A percentile compares a stretch with the other conserved stretches of the same genome.
phyloP scores from a whole-genome alignment of 164 flowering plant species.

The Kalanchoe fedtschenkoi region DNA sequence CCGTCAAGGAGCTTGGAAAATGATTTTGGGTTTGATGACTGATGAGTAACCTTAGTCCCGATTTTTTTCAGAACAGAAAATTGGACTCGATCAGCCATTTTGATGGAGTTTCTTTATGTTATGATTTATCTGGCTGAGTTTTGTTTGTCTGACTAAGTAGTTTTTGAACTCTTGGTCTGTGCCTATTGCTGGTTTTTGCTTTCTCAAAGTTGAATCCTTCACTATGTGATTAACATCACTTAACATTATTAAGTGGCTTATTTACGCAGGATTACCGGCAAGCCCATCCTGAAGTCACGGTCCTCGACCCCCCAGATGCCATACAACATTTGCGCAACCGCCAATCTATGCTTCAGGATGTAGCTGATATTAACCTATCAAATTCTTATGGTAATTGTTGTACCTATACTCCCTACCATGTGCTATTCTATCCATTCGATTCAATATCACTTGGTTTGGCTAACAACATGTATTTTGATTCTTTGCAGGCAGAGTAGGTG shows the following conservation, averaged over 20 bases:
- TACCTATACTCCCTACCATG: neutral
- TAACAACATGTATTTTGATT: neutral
- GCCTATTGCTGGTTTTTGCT: neutral
- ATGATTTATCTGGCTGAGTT: too few species aligned
- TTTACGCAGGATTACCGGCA: conserved; percentile 48
- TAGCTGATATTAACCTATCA: conserved; percentile 73
- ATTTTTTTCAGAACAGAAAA: too few species aligned
- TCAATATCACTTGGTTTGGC: neutral
- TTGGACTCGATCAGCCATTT: too few species aligned
- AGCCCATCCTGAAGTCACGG: conserved; percentile 85
- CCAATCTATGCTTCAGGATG: conserved; percentile 87
- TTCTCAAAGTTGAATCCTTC: too few species aligned
- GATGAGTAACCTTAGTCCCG: too few species aligned
- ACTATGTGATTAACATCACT: neutral
- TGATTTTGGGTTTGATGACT: neutral
- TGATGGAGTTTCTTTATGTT: too few species aligned
- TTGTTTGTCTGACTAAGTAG: too few species aligned
- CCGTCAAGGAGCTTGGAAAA: neutral
- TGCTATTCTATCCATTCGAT: neutral
- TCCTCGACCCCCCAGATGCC: conserved; percentile 95
- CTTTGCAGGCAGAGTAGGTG: conserved; percentile 50
- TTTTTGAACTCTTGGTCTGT: neutral
- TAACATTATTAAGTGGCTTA: neutral
- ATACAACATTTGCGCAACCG: conserved; percentile 77
- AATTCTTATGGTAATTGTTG: conserved; percentile 46